Base-by-base conservation (phyloP, 2,329 filamentous ascomycete genomes). In the Ophiocordyceps camponoti-saundersi region DNA sequence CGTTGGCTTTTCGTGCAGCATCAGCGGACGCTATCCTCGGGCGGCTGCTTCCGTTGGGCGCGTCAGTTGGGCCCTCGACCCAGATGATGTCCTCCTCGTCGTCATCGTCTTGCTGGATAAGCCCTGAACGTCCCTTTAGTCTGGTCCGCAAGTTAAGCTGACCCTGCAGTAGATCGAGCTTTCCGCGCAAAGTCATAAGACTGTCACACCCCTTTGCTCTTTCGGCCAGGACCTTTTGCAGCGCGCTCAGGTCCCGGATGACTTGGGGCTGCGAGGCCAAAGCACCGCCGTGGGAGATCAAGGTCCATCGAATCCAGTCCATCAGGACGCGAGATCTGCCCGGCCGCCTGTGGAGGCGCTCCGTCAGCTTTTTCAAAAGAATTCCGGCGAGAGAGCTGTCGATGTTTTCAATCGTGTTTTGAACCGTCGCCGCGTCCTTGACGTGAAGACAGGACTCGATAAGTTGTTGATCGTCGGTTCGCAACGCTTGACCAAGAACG, bases 241-340 rank as follows among this genome's bases (percentile, higher is more conserved):
- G 71, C 40, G 83, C 80, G 44, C 77, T 73, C 49, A 98, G 75
- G 59, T 82, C 81, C 58, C 81, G 80, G 54, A 92, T 74, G 36
- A 95, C 72, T 52, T 89, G 82, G n/a, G 85, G 79, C 61, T 94
- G 86, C 30, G 82, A 82, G 12, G 89, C 86, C 45, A 98, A 72
- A 46, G 89, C 89, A 53, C 90, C 92, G 53, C 92, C 92, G 59
- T 98, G 92, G 2, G 85, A 82, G 32, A 95, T 79, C 47, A 95
- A 76, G 1, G 87, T 90, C 86, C 88, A 95, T 65, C 95, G 89
- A 42, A 96, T 84, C 89, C 92, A 98, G 16, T 84, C 78, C 75
- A 95, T 89, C 30, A 98, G 76, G 58, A 82, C 85, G 46, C 89
- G 88, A 15, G 92, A 90, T 47, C 92, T 79, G 3, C 90, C 92